Base-by-base conservation (phyloP, 2,329 filamentous ascomycete genomes). In the Cladorrhinum sp. region DNA sequence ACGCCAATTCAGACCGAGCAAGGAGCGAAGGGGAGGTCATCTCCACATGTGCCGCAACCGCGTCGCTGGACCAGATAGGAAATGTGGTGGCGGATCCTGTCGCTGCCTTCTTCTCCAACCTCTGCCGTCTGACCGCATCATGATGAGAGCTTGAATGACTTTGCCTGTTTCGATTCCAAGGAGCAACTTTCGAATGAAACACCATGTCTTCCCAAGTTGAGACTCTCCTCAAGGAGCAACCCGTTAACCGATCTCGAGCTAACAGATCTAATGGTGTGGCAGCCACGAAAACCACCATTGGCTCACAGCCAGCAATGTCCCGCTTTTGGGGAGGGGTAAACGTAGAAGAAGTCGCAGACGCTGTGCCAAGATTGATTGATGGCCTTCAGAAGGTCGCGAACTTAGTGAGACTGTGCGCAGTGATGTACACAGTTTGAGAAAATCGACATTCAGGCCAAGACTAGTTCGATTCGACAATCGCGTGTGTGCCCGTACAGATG, bases 261-360 rank as follows among this genome's bases (percentile, higher is more conserved):
- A 25, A 36, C n/a, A 12, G 13, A 48, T 49, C 20, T 18, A 18
- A 49, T 13, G 23, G 38, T 56, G 53, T 49, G 53, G 53, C 20
- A 29, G 41, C 38, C 24, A 29, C 53, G 38, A 27, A 32, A 53
- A 45, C 41, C 20, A 32, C 49, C 23, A 48, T 53, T 32, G 49
- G 23, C 9, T 36, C 25, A 36, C 13, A 25, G 5, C 7, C 23
- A 10, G 24, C 3, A 52, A 51, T 16, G n/a, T 12, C 32, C 49
- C 29, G 22, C 16, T 29, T 29, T 45, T 49, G 22, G n/a, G 56
- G 36, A 58, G 56, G 56, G 49, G 56, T 53, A 29, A 49, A 22
- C 29, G 32, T 58, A 58, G 16, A 23, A n/a, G n/a, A n/a, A 45
- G n/a, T 12, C 22, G 22, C 22, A 23, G 25, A 25, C 41, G 8